phyloP scores from a whole-genome alignment of 2,329 filamentous ascomycete species.

The Colletotrichum camelliae region DNA sequence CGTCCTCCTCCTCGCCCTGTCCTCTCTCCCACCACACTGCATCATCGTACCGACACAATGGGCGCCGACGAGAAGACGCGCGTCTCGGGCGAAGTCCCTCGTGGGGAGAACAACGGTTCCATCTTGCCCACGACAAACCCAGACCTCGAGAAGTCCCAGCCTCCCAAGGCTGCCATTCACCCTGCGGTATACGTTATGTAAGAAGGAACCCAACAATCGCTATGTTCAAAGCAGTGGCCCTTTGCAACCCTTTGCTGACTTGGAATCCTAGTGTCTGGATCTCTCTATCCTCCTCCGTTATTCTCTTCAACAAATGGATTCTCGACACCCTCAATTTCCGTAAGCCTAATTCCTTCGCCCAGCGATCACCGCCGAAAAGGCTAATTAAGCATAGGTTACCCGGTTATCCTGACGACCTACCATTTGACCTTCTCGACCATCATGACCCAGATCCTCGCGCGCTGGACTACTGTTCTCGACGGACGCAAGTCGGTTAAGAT shows the following conservation, averaged over 20 bases:
- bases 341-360: slow-evolving; percentile 31
- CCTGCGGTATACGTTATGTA: slow-evolving; percentile 85
- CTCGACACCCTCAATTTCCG: slow-evolving; percentile 83
- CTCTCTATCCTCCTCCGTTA: slow-evolving; percentile 87
- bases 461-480: slow-evolving; percentile 88
- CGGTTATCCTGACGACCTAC: slow-evolving; percentile 92
- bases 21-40: not conserved
- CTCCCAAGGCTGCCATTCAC: slow-evolving; percentile 71
- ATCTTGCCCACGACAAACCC: slow-evolving; percentile 85
- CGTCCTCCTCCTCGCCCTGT: not conserved
- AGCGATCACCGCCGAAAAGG: not conserved
- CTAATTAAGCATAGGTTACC: slow-evolving; percentile 66
- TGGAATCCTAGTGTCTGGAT: slow-evolving; percentile 78
- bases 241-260: not conserved
- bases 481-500: slow-evolving; percentile 96
- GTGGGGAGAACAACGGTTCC: slow-evolving; percentile 60
- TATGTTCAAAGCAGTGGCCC: not conserved
- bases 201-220: slow-evolving; percentile 31
- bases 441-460: slow-evolving; percentile 92
- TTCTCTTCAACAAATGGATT: slow-evolving; percentile 99
- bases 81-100: slow-evolving; percentile 77
- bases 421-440: slow-evolving; percentile 91
- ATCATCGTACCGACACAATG: slow-evolving; percentile 16
- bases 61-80: slow-evolving; percentile 77
- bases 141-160: slow-evolving; percentile 71